These are phyloP conservation scores for Coemansia erecta DNA, from an alignment of 192 early-diverging fungal species.

Conservation along the genomic window DNA sequence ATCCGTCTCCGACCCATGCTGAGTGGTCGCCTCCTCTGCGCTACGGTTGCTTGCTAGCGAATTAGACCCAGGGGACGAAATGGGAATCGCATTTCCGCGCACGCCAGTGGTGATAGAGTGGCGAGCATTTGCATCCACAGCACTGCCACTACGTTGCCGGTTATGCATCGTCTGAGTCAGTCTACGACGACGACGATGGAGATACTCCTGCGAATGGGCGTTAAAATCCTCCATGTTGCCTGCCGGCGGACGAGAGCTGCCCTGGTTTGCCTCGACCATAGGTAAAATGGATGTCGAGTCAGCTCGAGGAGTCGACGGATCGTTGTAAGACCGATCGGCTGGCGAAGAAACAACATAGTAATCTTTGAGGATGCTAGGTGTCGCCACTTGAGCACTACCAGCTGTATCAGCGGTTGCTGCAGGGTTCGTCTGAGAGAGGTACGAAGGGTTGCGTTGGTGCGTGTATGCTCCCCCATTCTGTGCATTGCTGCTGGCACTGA, in stretches of 20 bases:
- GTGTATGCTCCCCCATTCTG: not conserved
- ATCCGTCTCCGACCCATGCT: conserved; percentile 7
- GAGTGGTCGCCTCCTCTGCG: conserved; percentile 16
- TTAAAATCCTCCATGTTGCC: conserved; percentile 49
- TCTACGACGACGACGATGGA: conserved; percentile 44
- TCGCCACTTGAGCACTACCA: not conserved
- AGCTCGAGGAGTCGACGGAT: conserved; percentile 12
- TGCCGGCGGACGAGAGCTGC: conserved; percentile 6
- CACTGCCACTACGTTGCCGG: conserved; percentile 48
- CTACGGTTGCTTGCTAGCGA: conserved; percentile 31
- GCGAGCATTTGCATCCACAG: conserved; percentile 30
- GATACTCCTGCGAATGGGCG: conserved; percentile 50
- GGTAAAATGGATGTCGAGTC: conserved; percentile 39
- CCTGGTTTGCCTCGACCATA: conserved; percentile 41
- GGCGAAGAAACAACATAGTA: conserved; percentile 41
- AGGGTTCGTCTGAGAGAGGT: not conserved
- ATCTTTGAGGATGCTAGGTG: conserved; percentile 21
- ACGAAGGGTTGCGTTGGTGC: conserved; percentile 4
- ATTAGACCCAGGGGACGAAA: conserved; percentile 31
- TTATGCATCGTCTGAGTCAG: conserved; percentile 51
- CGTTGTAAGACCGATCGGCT: conserved; percentile 12
- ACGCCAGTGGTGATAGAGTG: conserved; percentile 14
- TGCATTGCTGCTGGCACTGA: not conserved
- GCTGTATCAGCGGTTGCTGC: not conserved
- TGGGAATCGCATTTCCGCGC: conserved; percentile 19